Percentiles rank a stretch among this genome's conserved stretches.
Evolutionary conservation across 228 moss, liverwort and hornwort species (phyloP).

Genomic region (Sphagnum fallax): DNA sequence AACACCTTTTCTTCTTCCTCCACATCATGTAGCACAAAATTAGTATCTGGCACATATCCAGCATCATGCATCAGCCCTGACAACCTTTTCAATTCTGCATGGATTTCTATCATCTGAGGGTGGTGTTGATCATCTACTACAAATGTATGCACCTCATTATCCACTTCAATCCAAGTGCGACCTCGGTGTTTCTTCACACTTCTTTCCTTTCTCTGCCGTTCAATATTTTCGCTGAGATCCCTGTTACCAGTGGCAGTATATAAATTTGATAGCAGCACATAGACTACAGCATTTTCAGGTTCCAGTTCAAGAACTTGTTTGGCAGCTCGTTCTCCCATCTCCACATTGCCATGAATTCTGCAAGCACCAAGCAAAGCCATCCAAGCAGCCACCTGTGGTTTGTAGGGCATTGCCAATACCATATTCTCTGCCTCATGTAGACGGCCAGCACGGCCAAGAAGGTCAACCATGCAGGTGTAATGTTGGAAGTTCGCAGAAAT

Average conservation of each 20-base stretch:
- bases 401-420: slow-evolving; percentile 1
- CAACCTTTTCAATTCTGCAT: neutral
- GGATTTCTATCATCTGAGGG: slow-evolving; percentile 2
- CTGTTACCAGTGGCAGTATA: slow-evolving; percentile 6
- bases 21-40: slow-evolving; percentile 5
- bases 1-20: neutral
- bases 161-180: slow-evolving; percentile 8
- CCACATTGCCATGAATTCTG: slow-evolving; percentile 4
- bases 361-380: slow-evolving; percentile 8
- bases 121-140: slow-evolving; percentile 6
- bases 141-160: slow-evolving; percentile 4
- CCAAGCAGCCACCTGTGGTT: slow-evolving; percentile 6
- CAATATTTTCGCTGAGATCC: slow-evolving; percentile 2
- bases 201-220: slow-evolving; percentile 3
- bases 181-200: slow-evolving; percentile 6
- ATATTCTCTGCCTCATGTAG: slow-evolving; percentile 5
- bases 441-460: slow-evolving; percentile 5
- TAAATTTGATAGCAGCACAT: slow-evolving; percentile 9
- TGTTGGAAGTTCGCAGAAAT: slow-evolving; percentile 28
- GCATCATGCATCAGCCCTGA: neutral
- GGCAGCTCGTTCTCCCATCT: slow-evolving; percentile 7
- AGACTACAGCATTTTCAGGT: slow-evolving; percentile 3
- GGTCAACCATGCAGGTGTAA: slow-evolving; percentile 30
- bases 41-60: slow-evolving; percentile 6
- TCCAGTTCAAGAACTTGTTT: neutral